These are phyloP conservation scores for Sporobolomyces pararoseus DNA, from an alignment of 768 basidiomycete species.

Conservation along the genomic window DNA sequence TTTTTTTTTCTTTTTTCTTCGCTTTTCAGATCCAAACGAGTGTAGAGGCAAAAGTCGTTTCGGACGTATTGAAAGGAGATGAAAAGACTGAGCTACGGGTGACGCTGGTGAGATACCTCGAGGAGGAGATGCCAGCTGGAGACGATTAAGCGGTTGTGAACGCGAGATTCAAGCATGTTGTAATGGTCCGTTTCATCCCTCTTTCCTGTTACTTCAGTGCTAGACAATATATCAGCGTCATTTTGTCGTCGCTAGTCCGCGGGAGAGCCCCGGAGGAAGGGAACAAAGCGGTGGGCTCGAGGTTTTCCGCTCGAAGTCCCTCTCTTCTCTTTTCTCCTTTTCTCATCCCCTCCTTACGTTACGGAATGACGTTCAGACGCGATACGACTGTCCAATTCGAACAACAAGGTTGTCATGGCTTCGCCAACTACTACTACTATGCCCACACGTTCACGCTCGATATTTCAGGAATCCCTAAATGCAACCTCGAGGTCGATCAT, in stretches of 20 bases:
- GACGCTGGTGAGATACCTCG: constrained; percentile 80
- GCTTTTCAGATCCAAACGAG: constrained; percentile 82
- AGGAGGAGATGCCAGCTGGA: constrained; percentile 65
- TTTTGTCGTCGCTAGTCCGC: background rate
- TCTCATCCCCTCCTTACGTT: too few relatives aligned
- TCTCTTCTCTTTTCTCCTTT: too few relatives aligned
- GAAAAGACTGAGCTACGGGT: constrained; percentile 92
- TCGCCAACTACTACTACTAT: too few relatives aligned
- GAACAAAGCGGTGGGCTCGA: too few relatives aligned
- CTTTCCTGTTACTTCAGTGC: background rate
- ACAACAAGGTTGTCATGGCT: too few relatives aligned
- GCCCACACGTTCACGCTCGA: too few relatives aligned
- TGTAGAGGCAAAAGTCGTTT: constrained; percentile 80
- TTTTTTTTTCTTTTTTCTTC: background rate
- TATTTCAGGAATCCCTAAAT: too few relatives aligned
- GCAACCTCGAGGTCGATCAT: too few relatives aligned
- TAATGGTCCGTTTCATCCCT: background rate
- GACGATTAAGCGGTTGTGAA: constrained; percentile 42
- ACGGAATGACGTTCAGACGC: too few relatives aligned
- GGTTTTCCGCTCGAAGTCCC: too few relatives aligned
- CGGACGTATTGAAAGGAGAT: constrained; percentile 86
- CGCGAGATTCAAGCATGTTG: constrained; percentile 1
- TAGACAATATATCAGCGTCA: background rate
- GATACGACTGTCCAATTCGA: too few relatives aligned
- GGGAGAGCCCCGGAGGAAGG: background rate